Conservation (phyloP, 2,329 filamentous ascomycete genomes). For the Chaetomium sp. region DNA sequence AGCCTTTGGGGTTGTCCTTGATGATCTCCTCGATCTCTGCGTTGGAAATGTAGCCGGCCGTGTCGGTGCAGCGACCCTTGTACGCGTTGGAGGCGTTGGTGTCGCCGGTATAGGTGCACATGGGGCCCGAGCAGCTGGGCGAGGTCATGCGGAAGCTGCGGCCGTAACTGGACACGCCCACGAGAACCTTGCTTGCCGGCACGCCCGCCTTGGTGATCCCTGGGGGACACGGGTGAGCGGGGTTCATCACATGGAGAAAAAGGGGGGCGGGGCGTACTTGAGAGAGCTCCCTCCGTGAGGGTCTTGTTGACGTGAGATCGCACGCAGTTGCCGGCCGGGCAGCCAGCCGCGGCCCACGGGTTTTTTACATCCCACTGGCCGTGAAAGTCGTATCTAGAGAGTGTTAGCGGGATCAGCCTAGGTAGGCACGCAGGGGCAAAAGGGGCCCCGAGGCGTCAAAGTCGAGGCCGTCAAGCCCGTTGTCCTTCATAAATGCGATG, state of each 20-base stretch:
- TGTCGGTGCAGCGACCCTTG: slow-evolving; percentile 29
- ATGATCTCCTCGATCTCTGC: slow-evolving; percentile 31
- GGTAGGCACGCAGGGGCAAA: too few relatives aligned
- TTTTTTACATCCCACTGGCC: slow-evolving; percentile 39
- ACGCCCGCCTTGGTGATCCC: slow-evolving; percentile 34
- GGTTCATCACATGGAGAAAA: too few relatives aligned
- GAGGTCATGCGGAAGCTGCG: slow-evolving; percentile 30
- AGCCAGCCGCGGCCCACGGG: slow-evolving; percentile 32
- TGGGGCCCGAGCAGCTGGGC: slow-evolving; percentile 17
- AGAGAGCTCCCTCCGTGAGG: too few relatives aligned
- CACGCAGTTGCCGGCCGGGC: slow-evolving; percentile 33
- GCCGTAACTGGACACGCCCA: slow-evolving; percentile 32
- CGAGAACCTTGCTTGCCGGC: slow-evolving; percentile 25
- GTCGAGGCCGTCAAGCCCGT: too few relatives aligned
- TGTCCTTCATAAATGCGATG: too few relatives aligned
- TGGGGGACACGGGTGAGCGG: too few relatives aligned
- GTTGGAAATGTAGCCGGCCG: slow-evolving; percentile 30
- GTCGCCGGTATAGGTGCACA: slow-evolving; percentile 26
- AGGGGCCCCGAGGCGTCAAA: too few relatives aligned
- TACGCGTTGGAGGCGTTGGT: too few relatives aligned
- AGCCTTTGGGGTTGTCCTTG: too few relatives aligned
- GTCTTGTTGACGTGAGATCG: slow-evolving; percentile 28
- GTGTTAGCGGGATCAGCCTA: too few relatives aligned
- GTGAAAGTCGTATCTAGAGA: slow-evolving; percentile 44
- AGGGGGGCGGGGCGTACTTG: too few relatives aligned